Conservation (phyloP, 108 stramenopile genomes). For the Skeletonema grethae region DNA sequence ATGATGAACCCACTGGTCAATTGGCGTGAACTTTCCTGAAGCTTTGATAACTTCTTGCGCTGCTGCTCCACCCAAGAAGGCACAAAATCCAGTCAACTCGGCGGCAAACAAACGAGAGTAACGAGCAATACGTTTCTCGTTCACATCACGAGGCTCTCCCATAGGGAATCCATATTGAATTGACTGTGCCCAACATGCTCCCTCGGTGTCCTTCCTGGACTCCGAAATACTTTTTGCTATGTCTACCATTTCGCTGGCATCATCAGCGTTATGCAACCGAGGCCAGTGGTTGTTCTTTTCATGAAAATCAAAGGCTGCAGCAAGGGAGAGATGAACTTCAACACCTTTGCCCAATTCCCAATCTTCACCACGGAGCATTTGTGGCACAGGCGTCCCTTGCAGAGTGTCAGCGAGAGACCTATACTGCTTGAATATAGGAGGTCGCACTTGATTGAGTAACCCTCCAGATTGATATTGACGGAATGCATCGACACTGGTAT, state of each 20-base stretch:
- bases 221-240: slow-evolving; percentile 39
- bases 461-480: slow-evolving; percentile 54
- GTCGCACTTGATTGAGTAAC: slow-evolving; percentile 58
- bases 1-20: slow-evolving; percentile 70
- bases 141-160: slow-evolving; percentile 62
- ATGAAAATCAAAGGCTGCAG: slow-evolving; percentile 52
- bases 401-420: slow-evolving; percentile 49
- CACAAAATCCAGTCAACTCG: slow-evolving; percentile 73
- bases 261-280: slow-evolving; percentile 41
- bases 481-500: slow-evolving; percentile 15
- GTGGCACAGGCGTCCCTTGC: slow-evolving; percentile 51
- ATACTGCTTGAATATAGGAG: slow-evolving; percentile 50
- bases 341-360: slow-evolving; percentile 63
- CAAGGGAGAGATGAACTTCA: slow-evolving; percentile 51
- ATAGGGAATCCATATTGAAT: slow-evolving; percentile 54
- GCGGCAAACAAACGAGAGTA: slow-evolving; percentile 62
- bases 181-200: slow-evolving; percentile 52
- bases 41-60: slow-evolving; percentile 91
- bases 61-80: slow-evolving; percentile 85
- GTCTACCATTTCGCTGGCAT: slow-evolving; percentile 34
- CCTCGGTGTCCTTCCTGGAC: slow-evolving; percentile 18
- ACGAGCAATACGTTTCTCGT: slow-evolving; percentile 49
- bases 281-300: slow-evolving; percentile 41
- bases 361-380: slow-evolving; percentile 63
- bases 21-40: slow-evolving; percentile 85